phyloP scores from a whole-genome alignment of 140 eudicot genomes.

The Erigeron philadelphicus region DNA sequence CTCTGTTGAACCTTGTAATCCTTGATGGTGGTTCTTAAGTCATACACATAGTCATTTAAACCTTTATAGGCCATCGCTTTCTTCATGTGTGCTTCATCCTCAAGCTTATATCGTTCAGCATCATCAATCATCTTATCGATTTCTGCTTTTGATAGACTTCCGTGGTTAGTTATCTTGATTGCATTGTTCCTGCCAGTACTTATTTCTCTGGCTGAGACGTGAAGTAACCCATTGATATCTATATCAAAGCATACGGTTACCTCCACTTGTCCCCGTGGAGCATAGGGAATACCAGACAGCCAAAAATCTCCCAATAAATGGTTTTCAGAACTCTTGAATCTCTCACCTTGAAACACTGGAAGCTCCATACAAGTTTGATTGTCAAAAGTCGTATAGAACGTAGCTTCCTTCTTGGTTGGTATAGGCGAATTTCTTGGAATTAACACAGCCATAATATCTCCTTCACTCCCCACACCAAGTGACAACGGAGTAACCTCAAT shows the following conservation, averaged over 20 bases:
- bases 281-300: conserved; percentile 1
- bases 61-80: conserved; percentile 1
- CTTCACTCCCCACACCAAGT: too few relatives aligned
- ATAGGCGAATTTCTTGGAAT: too few relatives aligned
- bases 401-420: too few relatives aligned
- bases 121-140: conserved; percentile 1
- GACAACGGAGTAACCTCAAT: too few relatives aligned
- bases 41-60: not conserved
- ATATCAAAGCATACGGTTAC: not conserved
- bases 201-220: conserved; percentile 14
- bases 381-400: too few relatives aligned
- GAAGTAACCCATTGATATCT: not conserved
- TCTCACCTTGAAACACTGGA: too few relatives aligned
- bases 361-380: too few relatives aligned
- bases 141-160: not conserved
- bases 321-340: too few relatives aligned
- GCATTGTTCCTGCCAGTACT: not conserved
- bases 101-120: conserved; percentile 11
- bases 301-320: not conserved
- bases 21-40: conserved; percentile 2
- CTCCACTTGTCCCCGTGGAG: not conserved
- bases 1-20: conserved; percentile 2
- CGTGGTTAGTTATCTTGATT: conserved; percentile 6
- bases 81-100: conserved; percentile 7
- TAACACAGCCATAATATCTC: too few relatives aligned